Evolutionary conservation across 495 filamentous ascomycete species (phyloP).

Genomic region (Jackrogersella minutella): DNA sequence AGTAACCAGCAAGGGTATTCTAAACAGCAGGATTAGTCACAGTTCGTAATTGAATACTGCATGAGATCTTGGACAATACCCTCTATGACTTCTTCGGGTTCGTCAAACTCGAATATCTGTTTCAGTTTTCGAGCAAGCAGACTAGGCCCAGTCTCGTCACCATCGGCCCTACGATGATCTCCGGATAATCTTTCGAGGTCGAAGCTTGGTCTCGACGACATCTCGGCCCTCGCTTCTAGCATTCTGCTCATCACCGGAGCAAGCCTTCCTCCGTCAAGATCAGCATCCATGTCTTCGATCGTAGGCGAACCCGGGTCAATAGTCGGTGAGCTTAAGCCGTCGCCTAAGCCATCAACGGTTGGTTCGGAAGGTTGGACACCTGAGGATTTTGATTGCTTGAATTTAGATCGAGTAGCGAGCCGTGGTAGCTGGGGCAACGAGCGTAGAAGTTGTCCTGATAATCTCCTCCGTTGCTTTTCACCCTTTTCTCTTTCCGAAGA

Average conservation of each 20-base stretch:
- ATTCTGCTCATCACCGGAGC: conserved; percentile 84
- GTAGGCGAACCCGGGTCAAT: conserved; percentile 18
- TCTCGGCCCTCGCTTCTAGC: conserved; percentile 78
- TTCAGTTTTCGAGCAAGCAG: conserved; percentile 73
- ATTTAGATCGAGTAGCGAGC: conserved; percentile 45
- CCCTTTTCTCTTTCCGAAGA: conserved; percentile 35
- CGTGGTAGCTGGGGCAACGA: conserved; percentile 63
- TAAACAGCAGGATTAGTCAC: conserved; percentile 36
- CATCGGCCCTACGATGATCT: conserved; percentile 47
- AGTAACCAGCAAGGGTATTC: conserved; percentile 96
- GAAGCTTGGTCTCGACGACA: conserved; percentile 63
- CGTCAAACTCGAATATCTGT: conserved; percentile 89
- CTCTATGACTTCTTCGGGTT: conserved; percentile 83
- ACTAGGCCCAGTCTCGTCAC: conserved; percentile 50
- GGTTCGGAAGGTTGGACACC: conserved; percentile 31
- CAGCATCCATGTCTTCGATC: conserved; percentile 44
- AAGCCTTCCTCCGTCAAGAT: conserved; percentile 45
- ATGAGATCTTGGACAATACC: conserved; percentile 52
- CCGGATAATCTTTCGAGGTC: conserved; percentile 55
- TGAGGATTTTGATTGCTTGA: conserved; percentile 45
- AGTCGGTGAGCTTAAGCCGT: conserved; percentile 21
- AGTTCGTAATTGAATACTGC: neutral
- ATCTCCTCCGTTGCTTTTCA: conserved; percentile 60
- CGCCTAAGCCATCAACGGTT: conserved; percentile 22
- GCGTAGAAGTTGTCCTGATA: conserved; percentile 68